A percentile compares a stretch with the other conserved stretches of the same genome.
These are phyloP conservation scores for Epicoccum nigrum DNA, from an alignment of 2,329 filamentous ascomycete species.

Conservation along the genomic window DNA sequence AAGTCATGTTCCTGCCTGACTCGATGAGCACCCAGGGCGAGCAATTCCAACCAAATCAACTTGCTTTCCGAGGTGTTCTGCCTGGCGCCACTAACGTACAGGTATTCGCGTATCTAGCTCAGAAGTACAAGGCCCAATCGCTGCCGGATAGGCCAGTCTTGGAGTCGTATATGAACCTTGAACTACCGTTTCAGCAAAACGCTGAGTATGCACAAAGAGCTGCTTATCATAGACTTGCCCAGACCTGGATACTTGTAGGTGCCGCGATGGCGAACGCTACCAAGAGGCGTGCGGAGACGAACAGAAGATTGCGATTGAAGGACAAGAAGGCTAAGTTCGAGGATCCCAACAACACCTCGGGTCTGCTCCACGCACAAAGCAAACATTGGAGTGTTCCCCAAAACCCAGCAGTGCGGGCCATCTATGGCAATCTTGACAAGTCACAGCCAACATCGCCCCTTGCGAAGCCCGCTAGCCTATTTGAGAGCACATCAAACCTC, in stretches of 20 bases:
- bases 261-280: slow-evolving; percentile 59
- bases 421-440: slow-evolving; percentile 41
- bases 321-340: slow-evolving; percentile 24
- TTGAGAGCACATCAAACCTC: slow-evolving; percentile 61
- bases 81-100: slow-evolving; percentile 50
- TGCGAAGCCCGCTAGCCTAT: slow-evolving; percentile 37
- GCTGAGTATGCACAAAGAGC: slow-evolving; percentile 59
- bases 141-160: slow-evolving; percentile 48
- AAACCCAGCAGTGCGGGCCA: slow-evolving; percentile 44
- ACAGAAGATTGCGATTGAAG: slow-evolving; percentile 35
- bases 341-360: slow-evolving; percentile 9
- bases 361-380: slow-evolving; percentile 30
- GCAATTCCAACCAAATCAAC: slow-evolving; percentile 51
- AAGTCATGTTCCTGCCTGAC: slow-evolving; percentile 59
- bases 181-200: slow-evolving; percentile 59
- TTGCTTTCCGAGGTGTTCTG: slow-evolving; percentile 57
- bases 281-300: slow-evolving; percentile 43
- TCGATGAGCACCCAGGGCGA: slow-evolving; percentile 53
- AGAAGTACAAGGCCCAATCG: slow-evolving; percentile 52
- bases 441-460: slow-evolving; percentile 25
- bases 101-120: slow-evolving; percentile 51
- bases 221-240: slow-evolving; percentile 58
- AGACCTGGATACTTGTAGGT: slow-evolving; percentile 65
- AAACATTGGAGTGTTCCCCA: slow-evolving; percentile 26
- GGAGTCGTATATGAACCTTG: slow-evolving; percentile 44